A percentile compares a stretch with the other conserved stretches of the same genome.
Conservation (phyloP, 768 basidiomycete species). For the Boletus eberwhitei region DNA sequence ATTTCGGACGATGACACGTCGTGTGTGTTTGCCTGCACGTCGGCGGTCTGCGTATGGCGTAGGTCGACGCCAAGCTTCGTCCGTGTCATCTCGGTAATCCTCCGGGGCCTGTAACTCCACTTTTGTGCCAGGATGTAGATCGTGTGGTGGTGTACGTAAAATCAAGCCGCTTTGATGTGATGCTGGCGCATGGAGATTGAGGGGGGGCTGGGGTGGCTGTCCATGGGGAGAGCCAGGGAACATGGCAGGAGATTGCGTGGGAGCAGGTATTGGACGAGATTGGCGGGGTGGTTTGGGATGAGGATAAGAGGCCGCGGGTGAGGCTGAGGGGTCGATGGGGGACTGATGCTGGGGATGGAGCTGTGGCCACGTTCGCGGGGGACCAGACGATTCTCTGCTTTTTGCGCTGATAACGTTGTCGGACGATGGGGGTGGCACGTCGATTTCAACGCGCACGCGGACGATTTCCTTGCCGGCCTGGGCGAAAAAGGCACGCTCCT, state of each 20-base stretch:
- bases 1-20: conserved; percentile 58
- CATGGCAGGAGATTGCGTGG: conserved; percentile 28
- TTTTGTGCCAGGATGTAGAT: conserved; percentile 34
- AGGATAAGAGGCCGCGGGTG: conserved; percentile 35
- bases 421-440: conserved; percentile 35
- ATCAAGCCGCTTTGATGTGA: conserved; percentile 26
- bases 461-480: conserved; percentile 77
- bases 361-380: conserved; percentile 30
- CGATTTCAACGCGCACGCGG: conserved; percentile 69
- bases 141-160: conserved; percentile 48
- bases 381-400: conserved; percentile 16
- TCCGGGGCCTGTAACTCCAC: conserved; percentile 37
- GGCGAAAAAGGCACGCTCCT: conserved; percentile 80
- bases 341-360: conserved; percentile 31
- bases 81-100: conserved; percentile 54
- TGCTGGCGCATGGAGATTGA: conserved; percentile 30
- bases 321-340: conserved; percentile 21
- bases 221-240: conserved; percentile 31
- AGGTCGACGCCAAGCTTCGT: conserved; percentile 70
- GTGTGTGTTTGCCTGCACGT: conserved; percentile 78
- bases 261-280: conserved; percentile 20
- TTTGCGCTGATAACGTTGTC: conserved; percentile 27
- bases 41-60: conserved; percentile 73
- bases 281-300: conserved; percentile 33
- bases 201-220: conserved; percentile 33